Base-by-base conservation (phyloP, 257 asterid genomes). In the Fraxinus anomala region DNA sequence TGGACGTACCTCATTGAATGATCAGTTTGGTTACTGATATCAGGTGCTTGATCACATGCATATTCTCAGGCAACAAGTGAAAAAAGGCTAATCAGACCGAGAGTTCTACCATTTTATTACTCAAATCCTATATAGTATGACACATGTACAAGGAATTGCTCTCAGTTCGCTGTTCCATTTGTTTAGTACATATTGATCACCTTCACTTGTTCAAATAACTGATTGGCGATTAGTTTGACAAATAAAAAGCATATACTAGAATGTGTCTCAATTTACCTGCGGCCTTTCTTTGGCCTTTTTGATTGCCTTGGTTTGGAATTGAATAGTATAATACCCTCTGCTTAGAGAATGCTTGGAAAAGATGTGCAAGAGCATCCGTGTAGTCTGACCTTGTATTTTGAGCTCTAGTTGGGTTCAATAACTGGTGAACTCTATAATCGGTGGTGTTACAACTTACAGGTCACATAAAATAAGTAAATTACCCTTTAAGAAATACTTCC, bases 1-100 rank as follows among this genome's bases (percentile, higher is more conserved):
- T 73, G 98, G 97, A 16, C 94, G 98, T 17, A 95, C 97, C 44
- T 87, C 98, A 1, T 80, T 95, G 81, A 93, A 95, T 79, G 98
- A 95, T 77, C 97, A 93, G 33, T 84, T 88, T 77, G 99, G 99
- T 56, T 95, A 93, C 85, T 95, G 75, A 87, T 66, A 30, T 36
- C 7, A 63, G 33, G 69, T 63, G 67, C 4, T 19, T 21, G 11
- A 56, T n/a, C 33, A 63, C 3, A 23, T 9, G 17, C 33, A 63
- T 63, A 14, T 63, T 11, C 17, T 63, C 17, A 23, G 16, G 4
- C 68, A 24, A 24, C 17, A 10, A 3, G 17, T 7, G 31, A 61
- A 21, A 9, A 21, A 7, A 23, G 67, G 49, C 49, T 40, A 40
- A 40, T 40, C 49, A 40, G 3, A 40, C 16, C 49, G 67, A 72